These are phyloP conservation scores for Solanum verrucosum DNA, from an alignment of 257 asterid genomes.

Conservation along the genomic window DNA sequence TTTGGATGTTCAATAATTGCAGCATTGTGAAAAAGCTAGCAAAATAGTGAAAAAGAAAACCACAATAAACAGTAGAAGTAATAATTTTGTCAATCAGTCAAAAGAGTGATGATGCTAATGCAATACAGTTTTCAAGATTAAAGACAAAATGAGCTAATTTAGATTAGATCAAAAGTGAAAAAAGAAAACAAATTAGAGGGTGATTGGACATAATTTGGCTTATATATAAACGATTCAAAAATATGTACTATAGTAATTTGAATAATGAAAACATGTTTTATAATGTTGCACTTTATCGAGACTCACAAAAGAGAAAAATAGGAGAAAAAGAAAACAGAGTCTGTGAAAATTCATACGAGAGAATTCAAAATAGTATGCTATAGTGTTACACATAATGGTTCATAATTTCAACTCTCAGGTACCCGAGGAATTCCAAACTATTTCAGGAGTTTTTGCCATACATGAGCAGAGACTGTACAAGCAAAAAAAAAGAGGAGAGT, in stretches of 20 bases:
- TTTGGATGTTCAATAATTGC: not conserved
- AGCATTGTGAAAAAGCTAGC: not conserved
- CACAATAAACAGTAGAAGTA: not conserved
- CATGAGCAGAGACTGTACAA: not conserved
- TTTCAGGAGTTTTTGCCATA: not conserved
- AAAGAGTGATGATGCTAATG: not conserved
- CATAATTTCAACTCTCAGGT: too few species aligned
- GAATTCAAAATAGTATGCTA: not conserved
- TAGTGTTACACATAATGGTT: not conserved
- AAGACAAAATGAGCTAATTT: not conserved
- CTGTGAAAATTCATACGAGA: not conserved
- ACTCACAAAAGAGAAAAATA: not conserved
- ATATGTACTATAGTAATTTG: not conserved
- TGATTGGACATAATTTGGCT: not conserved
- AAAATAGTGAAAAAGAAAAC: not conserved
- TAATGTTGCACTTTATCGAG: not conserved
- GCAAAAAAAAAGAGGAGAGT: not conserved
- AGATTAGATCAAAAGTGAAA: not conserved
- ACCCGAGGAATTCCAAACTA: too few species aligned
- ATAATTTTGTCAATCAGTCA: not conserved
- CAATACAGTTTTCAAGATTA: not conserved
- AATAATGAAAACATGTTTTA: not conserved
- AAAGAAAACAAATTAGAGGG: not conserved
- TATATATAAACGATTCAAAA: not conserved
- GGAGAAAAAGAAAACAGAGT: not conserved